A percentile compares a stretch with the other conserved stretches of the same genome.
Evolutionary conservation across 768 basidiomycete genomes (phyloP).

Genomic region (Lentinula sp.): DNA sequence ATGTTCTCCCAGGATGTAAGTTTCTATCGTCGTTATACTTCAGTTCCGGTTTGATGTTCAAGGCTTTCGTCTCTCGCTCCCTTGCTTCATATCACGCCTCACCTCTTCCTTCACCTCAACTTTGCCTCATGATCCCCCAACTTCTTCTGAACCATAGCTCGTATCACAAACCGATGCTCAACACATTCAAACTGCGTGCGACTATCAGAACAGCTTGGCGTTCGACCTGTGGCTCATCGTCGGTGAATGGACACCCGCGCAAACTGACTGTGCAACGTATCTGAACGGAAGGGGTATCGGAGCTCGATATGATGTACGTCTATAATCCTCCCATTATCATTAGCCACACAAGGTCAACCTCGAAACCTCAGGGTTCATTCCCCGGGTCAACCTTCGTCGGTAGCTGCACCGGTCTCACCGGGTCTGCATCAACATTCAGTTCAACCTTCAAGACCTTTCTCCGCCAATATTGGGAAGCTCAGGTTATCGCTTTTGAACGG

Average conservation of each 20-base stretch:
- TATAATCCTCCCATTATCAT: background rate
- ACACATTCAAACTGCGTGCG: slow-evolving; percentile 61
- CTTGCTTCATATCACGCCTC: background rate
- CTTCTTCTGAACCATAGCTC: background rate
- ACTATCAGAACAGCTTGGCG: slow-evolving; percentile 34
- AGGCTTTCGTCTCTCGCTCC: background rate
- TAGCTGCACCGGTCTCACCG: slow-evolving; percentile 69
- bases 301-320: slow-evolving; percentile 48
- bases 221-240: slow-evolving; percentile 77
- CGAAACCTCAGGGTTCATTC: slow-evolving; percentile 28
- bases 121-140: background rate
- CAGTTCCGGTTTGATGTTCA: background rate
- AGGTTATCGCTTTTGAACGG: slow-evolving; percentile 65
- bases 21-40: slow-evolving; percentile 23
- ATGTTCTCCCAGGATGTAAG: slow-evolving; percentile 55
- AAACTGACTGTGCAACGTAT: slow-evolving; percentile 74
- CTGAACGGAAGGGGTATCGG: slow-evolving; percentile 79
- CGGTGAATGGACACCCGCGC: slow-evolving; percentile 82
- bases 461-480: slow-evolving; percentile 79
- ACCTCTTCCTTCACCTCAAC: too few relatives aligned
- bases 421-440: slow-evolving; percentile 70
- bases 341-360: background rate
- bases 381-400: slow-evolving; percentile 64
- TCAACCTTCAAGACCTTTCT: slow-evolving; percentile 76
- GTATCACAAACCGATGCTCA: background rate